A percentile compares a stretch with the other conserved stretches of the same genome.
Evolutionary conservation across 495 filamentous ascomycete genomes (phyloP).

Genomic region (Podospora comata): DNA sequence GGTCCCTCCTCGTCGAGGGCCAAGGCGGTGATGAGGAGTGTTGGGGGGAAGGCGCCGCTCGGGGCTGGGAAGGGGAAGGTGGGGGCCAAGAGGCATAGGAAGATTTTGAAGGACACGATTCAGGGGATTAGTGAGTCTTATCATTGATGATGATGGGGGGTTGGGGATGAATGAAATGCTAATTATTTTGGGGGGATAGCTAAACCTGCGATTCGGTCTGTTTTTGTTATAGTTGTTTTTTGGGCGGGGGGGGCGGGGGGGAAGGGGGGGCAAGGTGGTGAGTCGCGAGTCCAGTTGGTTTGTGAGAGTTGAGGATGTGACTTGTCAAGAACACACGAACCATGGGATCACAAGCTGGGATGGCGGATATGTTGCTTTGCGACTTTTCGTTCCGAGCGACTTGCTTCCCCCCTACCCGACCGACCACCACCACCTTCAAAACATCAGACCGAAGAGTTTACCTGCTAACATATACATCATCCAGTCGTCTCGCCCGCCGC

Average conservation of each 20-base stretch:
- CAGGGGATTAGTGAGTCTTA: conserved; percentile 59
- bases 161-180: too few species aligned
- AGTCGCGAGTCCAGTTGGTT: background rate
- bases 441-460: background rate
- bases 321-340: too few species aligned
- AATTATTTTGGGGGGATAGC: conserved; percentile 32
- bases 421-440: background rate
- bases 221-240: conserved; percentile 13
- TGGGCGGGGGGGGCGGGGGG: background rate
- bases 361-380: too few species aligned
- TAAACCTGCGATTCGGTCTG: conserved; percentile 66
- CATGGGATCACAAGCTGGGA: too few species aligned
- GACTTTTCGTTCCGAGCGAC: background rate
- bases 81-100: conserved; percentile 41
- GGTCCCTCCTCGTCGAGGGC: conserved; percentile 17
- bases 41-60: conserved; percentile 21
- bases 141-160: too few species aligned
- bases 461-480: background rate
- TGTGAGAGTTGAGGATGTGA: too few species aligned
- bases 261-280: too few species aligned
- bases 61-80: conserved; percentile 14
- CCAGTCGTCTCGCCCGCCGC: conserved; percentile 71
- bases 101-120: conserved; percentile 60
- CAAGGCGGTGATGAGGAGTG: background rate
- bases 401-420: too few species aligned